Evolutionary conservation across 2,329 filamentous ascomycete genomes (phyloP), one percentile per base, ranked within the genome.

Genomic region (Aspergillus niger): DNA sequence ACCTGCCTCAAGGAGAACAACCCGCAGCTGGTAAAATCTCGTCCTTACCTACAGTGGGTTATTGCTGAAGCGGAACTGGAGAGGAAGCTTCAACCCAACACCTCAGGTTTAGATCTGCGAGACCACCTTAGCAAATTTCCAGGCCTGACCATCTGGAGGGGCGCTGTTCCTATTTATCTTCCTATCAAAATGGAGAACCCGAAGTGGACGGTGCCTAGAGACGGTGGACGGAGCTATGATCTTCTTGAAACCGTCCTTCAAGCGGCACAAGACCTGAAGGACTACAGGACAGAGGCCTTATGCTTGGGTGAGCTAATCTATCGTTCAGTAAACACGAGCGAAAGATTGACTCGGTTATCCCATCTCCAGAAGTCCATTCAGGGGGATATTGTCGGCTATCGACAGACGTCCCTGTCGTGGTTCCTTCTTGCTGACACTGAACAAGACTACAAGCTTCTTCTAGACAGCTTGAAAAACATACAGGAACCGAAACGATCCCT

Each of bases 131-230:
- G 15, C 7, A 50, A 2, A 22, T 50, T 20, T 50, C 48, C 48
- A 20, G 48, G 48, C 15, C 48, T 50, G 8, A 50, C 48, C 5
- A 4, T 50, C 7, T 50, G 48, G 48, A 50, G 26, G 10, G 15
- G 1, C 3, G 15, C 15, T n/a, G 7, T 50, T 28, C 48, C 48
- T 15, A 32, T 50, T 0, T 50, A 50, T 20, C 20, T 50, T 2
- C 48, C 48, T 10, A 50, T 50, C 1, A 50, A 32, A 11, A 50
- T 26, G 24, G 48, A 50, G 48, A 50, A 50, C n/a, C 48, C 48
- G n/a, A 20, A n/a, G 13, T 50, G 48, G 48, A 26, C 0, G 17
- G 17, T 2, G 11, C 20, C 4, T 17, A 2, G 0, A 22, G 41
- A 44, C 2, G 20, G 10, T 8, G 41, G 41, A 44, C 7, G 17